phyloP scores from a whole-genome alignment of 2,329 filamentous ascomycete genomes.

The Exophiala phaeomuriformis region DNA sequence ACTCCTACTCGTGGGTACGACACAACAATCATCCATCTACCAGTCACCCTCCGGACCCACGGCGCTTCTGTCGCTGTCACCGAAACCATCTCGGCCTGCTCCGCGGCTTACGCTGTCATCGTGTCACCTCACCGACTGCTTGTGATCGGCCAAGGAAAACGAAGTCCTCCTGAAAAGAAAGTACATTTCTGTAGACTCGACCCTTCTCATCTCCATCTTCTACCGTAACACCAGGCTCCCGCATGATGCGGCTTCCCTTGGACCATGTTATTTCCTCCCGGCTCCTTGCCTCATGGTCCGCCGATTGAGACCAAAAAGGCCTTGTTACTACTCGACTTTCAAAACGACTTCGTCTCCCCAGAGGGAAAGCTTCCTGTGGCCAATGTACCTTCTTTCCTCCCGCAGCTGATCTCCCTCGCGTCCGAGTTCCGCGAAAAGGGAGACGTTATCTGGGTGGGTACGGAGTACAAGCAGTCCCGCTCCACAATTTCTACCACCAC shows the following conservation, averaged over 20 bases:
- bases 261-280: slow-evolving; percentile 24
- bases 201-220: background rate
- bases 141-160: background rate
- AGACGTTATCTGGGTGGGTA: slow-evolving; percentile 77
- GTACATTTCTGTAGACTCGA: background rate
- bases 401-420: slow-evolving; percentile 59
- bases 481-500: slow-evolving; percentile 47
- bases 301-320: slow-evolving; percentile 57
- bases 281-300: slow-evolving; percentile 32
- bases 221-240: background rate
- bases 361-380: slow-evolving; percentile 61
- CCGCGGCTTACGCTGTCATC: slow-evolving; percentile 1
- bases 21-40: background rate
- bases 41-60: background rate
- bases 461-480: slow-evolving; percentile 60
- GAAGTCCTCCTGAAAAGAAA: background rate
- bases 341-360: slow-evolving; percentile 75
- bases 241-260: slow-evolving; percentile 10
- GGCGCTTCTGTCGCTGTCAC: slow-evolving; percentile 40
- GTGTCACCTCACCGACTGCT: background rate
- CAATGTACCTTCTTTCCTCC: slow-evolving; percentile 58
- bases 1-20: background rate
- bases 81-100: slow-evolving; percentile 64
- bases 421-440: slow-evolving; percentile 65
- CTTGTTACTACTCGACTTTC: slow-evolving; percentile 75